Conservation (phyloP, 2,329 filamentous ascomycete species). For the Xylariaceae sp. region DNA sequence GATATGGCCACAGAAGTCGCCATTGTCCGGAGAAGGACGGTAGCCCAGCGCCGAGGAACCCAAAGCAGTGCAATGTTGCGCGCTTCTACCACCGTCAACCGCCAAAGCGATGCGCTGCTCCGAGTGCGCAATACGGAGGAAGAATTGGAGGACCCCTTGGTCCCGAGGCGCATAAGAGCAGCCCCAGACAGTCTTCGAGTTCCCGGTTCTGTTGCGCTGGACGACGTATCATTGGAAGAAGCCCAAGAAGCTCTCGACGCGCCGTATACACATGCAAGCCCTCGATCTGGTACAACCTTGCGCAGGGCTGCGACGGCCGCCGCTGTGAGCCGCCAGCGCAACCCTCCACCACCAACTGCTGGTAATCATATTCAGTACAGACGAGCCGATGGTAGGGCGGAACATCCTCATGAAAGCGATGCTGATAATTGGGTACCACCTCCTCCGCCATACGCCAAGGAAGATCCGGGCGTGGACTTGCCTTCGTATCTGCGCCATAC, state of each 20-base stretch:
- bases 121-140: constrained; percentile 33
- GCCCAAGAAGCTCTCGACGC: constrained; percentile 60
- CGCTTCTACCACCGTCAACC: constrained; percentile 41
- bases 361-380: constrained; percentile 54
- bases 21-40: constrained; percentile 68
- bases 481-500: constrained; percentile 52
- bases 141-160: constrained; percentile 47
- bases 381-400: constrained; percentile 62
- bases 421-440: constrained; percentile 86
- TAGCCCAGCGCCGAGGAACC: constrained; percentile 54
- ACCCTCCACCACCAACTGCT: constrained; percentile 52
- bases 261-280: constrained; percentile 67
- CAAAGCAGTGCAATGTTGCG: constrained; percentile 43
- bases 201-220: constrained; percentile 35
- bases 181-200: constrained; percentile 27
- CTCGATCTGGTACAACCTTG: constrained; percentile 63
- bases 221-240: constrained; percentile 46
- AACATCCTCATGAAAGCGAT: constrained; percentile 79
- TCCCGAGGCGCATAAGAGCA: constrained; percentile 45
- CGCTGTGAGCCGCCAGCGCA: constrained; percentile 63
- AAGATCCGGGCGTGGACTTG: constrained; percentile 50
- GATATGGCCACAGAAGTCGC: constrained; percentile 75
- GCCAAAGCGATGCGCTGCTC: constrained; percentile 26
- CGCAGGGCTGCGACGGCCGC: constrained; percentile 72
- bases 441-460: constrained; percentile 71